phyloP scores from a whole-genome alignment of 2,329 filamentous ascomycete species.

The Penicillium sp. region DNA sequence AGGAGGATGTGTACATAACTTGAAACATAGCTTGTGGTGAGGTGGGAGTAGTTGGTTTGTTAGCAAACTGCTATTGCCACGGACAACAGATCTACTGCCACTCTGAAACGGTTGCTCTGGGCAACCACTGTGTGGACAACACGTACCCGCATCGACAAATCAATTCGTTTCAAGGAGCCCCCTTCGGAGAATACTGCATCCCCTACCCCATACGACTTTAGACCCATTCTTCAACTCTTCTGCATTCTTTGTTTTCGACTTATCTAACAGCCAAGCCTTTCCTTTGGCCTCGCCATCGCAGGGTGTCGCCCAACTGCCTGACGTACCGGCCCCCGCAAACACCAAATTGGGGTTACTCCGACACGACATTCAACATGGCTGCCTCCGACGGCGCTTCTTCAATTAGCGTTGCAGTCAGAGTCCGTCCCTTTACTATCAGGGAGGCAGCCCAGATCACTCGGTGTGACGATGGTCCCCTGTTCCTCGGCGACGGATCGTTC shows the following conservation, averaged over 20 bases:
- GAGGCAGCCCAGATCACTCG: constrained; percentile 84
- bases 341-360: constrained; percentile 19
- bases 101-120: constrained; percentile 29
- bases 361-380: constrained; percentile 35
- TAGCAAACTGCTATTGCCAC: constrained; percentile 6
- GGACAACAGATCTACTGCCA: constrained; percentile 13
- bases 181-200: constrained; percentile 29
- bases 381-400: constrained; percentile 47
- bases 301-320: constrained; percentile 19
- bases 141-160: constrained; percentile 29
- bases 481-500: constrained; percentile 93
- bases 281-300: constrained; percentile 18
- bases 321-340: constrained; percentile 23
- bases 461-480: constrained; percentile 78
- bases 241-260: constrained; percentile 20
- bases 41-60: not conserved
- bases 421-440: constrained; percentile 71
- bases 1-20: not conserved
- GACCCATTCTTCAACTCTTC: constrained; percentile 27
- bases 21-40: not conserved
- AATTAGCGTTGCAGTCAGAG: constrained; percentile 55
- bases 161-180: constrained; percentile 20
- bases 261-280: constrained; percentile 13
- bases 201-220: constrained; percentile 25
- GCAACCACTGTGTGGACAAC: constrained; percentile 32